These are phyloP conservation scores for Neltuma alba DNA, from an alignment of 306 rosid species.

Conservation along the genomic window DNA sequence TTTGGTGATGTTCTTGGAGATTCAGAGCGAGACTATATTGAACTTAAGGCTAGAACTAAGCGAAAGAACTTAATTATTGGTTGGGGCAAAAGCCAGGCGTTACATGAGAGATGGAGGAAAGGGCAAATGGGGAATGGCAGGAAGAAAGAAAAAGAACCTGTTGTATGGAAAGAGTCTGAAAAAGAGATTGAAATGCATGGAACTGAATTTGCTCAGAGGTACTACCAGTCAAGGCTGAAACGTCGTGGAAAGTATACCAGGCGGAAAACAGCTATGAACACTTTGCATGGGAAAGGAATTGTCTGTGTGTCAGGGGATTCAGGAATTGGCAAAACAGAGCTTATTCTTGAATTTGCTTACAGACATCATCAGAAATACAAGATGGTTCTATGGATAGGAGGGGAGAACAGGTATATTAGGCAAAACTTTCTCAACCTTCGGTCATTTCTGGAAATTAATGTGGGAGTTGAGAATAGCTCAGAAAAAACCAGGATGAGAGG, in stretches of 20 bases:
- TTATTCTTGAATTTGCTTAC: slow-evolving; percentile 93
- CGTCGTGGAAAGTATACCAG: slow-evolving; percentile 59
- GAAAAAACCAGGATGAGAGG: slow-evolving; percentile 62
- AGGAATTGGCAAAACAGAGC: slow-evolving; percentile 96
- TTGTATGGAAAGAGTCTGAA: slow-evolving; percentile 92
- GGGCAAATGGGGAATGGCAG: slow-evolving; percentile 45
- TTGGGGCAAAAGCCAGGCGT: slow-evolving; percentile 58
- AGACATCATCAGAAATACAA: slow-evolving; percentile 90
- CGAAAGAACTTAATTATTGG: slow-evolving; percentile 67
- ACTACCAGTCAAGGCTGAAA: slow-evolving; percentile 57
- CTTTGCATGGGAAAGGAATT: slow-evolving; percentile 81
- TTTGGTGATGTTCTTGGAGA: slow-evolving; percentile 77
- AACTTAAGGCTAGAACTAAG: slow-evolving; percentile 73
- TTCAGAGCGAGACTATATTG: slow-evolving; percentile 78
- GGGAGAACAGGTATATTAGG: slow-evolving; percentile 78
- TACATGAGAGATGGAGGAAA: slow-evolving; percentile 66
- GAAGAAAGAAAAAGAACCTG: slow-evolving; percentile 77
- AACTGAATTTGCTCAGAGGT: slow-evolving; percentile 58
- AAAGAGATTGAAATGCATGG: slow-evolving; percentile 89
- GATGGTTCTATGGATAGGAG: slow-evolving; percentile 89
- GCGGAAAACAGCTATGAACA: slow-evolving; percentile 66
- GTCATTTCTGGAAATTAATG: slow-evolving; percentile 78
- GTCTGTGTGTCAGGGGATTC: slow-evolving; percentile 87
- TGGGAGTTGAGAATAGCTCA: slow-evolving; percentile 64
- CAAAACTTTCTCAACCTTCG: slow-evolving; percentile 82